Conservation (phyloP, 495 filamentous ascomycete species). For the Hypoxylon crocopeplum region DNA sequence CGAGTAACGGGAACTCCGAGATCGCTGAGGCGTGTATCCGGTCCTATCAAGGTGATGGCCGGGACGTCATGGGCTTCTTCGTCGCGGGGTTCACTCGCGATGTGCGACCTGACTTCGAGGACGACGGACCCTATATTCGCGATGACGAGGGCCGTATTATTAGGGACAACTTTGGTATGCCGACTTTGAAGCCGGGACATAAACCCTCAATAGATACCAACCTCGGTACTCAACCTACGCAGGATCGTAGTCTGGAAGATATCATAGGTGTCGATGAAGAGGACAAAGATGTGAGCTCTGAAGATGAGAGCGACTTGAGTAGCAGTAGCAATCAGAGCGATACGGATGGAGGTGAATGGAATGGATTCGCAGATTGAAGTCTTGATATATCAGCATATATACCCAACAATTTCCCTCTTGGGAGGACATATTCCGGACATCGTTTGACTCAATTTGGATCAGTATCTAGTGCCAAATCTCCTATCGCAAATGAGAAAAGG, state of each 20-base stretch:
- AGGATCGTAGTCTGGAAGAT: constrained; percentile 22
- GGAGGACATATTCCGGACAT: no score
- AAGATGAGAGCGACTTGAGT: constrained; percentile 12
- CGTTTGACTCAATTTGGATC: no score
- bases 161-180: constrained; percentile 47
- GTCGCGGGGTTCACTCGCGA: constrained; percentile 49
- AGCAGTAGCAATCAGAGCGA: constrained; percentile 14
- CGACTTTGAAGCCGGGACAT: constrained; percentile 46
- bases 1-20: constrained; percentile 42
- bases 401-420: not conserved
- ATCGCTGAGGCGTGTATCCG: constrained; percentile 78
- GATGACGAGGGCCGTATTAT: constrained; percentile 48
- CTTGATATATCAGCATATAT: not conserved
- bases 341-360: constrained; percentile 51
- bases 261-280: constrained; percentile 26
- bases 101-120: constrained; percentile 9
- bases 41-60: constrained; percentile 77
- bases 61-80: constrained; percentile 64
- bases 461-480: no score
- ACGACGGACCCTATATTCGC: constrained; percentile 45
- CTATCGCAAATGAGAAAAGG: no score
- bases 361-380: constrained; percentile 54
- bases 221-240: not conserved
- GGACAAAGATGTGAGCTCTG: constrained; percentile 33
- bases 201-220: not conserved